These are phyloP conservation scores for Pichia sp. DNA, from an alignment of 1,139 yeast species.

Conservation along the genomic window DNA sequence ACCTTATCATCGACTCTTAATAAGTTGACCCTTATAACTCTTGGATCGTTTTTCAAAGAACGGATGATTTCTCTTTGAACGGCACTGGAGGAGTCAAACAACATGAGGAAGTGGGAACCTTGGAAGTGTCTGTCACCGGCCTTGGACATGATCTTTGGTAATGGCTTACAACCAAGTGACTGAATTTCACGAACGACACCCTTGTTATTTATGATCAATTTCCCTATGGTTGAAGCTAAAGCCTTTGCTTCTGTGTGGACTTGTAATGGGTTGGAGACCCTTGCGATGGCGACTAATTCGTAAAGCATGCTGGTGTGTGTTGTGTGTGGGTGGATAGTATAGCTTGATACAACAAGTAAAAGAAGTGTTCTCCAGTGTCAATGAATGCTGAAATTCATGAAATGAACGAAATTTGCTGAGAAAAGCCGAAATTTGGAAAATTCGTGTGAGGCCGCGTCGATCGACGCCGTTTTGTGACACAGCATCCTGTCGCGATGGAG, in stretches of 20 bases:
- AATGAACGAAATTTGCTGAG: no score
- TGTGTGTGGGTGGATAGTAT: neutral
- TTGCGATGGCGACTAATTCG: conserved; percentile 88
- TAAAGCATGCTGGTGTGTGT: conserved; percentile 59
- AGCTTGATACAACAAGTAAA: neutral
- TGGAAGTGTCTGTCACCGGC: conserved; percentile 90
- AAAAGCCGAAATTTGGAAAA: neutral
- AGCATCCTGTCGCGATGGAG: no score
- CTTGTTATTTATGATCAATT: conserved; percentile 79
- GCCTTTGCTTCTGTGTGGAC: conserved; percentile 64
- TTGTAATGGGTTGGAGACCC: conserved; percentile 59
- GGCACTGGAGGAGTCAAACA: conserved; percentile 81
- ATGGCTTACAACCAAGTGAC: conserved; percentile 72
- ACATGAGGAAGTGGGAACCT: conserved; percentile 83
- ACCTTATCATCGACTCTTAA: conserved; percentile 63
- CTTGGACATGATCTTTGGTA: conserved; percentile 80
- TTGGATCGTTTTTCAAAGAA: conserved; percentile 82
- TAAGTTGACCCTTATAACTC: conserved; percentile 78
- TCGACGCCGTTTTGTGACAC: neutral
- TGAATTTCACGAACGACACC: conserved; percentile 86
- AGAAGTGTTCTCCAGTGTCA: neutral
- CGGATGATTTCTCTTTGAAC: conserved; percentile 85
- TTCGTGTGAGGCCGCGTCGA: neutral
- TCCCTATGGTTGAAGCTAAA: conserved; percentile 61
- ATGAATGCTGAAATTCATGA: neutral